phyloP scores from a whole-genome alignment of 148 eudicot species.

The Cornus florida region DNA sequence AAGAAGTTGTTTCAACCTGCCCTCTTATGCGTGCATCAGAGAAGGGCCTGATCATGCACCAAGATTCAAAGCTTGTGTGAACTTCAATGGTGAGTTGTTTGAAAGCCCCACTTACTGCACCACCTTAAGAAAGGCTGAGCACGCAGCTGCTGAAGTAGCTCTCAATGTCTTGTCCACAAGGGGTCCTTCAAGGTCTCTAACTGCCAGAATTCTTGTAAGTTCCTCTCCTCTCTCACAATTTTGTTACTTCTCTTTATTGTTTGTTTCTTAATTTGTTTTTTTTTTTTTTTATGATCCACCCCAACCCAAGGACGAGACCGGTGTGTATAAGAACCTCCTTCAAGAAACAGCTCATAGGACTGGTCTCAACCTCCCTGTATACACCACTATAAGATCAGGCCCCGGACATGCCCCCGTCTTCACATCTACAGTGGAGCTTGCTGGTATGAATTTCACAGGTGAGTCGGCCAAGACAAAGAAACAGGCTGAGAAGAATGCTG shows the following conservation, averaged over 20 bases:
- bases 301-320: constrained; percentile 49
- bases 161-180: constrained; percentile 37
- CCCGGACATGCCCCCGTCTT: constrained; percentile 58
- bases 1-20: constrained; percentile 52
- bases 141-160: constrained; percentile 52
- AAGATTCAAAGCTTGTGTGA: constrained; percentile 45
- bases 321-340: constrained; percentile 57
- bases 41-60: constrained; percentile 69
- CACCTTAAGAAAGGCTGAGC: constrained; percentile 52
- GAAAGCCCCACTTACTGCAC: constrained; percentile 34
- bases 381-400: constrained; percentile 60
- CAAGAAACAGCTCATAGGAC: constrained; percentile 63
- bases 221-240: background rate
- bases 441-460: constrained; percentile 50
- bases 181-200: constrained; percentile 43
- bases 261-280: background rate
- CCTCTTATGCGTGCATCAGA: constrained; percentile 39
- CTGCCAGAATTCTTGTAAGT: constrained; percentile 61
- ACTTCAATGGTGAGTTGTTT: constrained; percentile 52
- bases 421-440: constrained; percentile 55
- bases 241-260: no score
- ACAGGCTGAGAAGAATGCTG: constrained; percentile 74
- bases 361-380: constrained; percentile 50
- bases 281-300: background rate
- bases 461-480: constrained; percentile 53